Evolutionary conservation across 192 early-diverging fungal species (phyloP).

Genomic region (Entomortierella beljakovae): DNA sequence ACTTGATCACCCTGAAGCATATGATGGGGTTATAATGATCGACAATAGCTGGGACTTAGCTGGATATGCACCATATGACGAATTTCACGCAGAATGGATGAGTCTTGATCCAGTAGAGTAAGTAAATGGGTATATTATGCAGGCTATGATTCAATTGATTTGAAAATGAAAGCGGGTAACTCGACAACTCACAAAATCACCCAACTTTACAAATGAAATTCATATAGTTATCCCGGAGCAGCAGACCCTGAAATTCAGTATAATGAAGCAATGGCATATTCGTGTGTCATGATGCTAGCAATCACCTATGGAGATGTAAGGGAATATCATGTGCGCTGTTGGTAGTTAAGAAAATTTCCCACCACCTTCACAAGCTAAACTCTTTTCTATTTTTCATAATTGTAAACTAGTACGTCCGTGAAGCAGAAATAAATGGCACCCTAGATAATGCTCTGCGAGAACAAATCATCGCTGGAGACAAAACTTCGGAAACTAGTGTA

Average conservation of each 20-base stretch:
- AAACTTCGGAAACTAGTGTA: background rate
- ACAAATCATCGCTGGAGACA: conserved; percentile 6
- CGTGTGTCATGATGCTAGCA: conserved; percentile 60
- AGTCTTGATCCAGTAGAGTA: conserved; percentile 17
- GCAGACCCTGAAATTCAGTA: conserved; percentile 29
- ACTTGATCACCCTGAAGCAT: background rate
- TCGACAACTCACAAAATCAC: too few species aligned
- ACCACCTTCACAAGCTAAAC: too few species aligned
- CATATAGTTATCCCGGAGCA: conserved; percentile 57
- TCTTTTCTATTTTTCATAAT: background rate
- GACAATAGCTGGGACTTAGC: conserved; percentile 45
- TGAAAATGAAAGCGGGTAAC: too few species aligned
- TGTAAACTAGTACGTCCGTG: background rate
- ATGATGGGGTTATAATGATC: conserved; percentile 55
- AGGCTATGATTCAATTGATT: too few species aligned
- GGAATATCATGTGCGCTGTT: background rate
- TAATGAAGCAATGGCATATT: conserved; percentile 58
- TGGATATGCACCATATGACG: conserved; percentile 57
- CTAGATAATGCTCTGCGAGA: background rate
- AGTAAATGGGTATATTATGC: background rate
- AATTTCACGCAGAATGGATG: conserved; percentile 53
- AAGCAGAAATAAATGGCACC: background rate
- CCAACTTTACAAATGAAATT: too few species aligned
- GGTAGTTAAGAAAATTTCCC: too few species aligned
- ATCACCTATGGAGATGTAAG: conserved; percentile 44